These are phyloP conservation scores for Starmerella cellae DNA, from an alignment of 805 yeast species.

Conservation along the genomic window DNA sequence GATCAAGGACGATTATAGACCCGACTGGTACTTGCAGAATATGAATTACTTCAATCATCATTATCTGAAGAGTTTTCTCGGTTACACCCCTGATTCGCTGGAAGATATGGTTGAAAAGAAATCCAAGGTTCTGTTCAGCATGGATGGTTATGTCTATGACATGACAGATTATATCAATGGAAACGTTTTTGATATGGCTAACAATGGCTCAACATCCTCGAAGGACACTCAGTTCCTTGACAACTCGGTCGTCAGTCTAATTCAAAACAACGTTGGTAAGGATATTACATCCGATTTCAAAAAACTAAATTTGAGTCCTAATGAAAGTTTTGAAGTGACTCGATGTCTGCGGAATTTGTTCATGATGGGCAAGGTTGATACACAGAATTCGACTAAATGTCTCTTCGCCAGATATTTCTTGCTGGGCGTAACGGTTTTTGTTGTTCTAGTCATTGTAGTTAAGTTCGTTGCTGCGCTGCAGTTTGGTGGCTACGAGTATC, in stretches of 20 bases:
- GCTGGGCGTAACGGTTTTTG: constrained; percentile 30
- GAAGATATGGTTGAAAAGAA: constrained; percentile 21
- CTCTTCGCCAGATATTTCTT: constrained; percentile 33
- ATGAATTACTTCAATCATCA: constrained; percentile 28
- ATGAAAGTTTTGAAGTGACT: constrained; percentile 21
- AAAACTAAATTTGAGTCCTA: constrained; percentile 21
- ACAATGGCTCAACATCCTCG: not conserved
- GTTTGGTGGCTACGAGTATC: constrained; percentile 26
- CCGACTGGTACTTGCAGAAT: constrained; percentile 33
- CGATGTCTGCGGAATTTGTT: constrained; percentile 31
- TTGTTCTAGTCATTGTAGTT: constrained; percentile 27
- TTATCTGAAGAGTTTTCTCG: constrained; percentile 29
- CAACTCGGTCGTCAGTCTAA: constrained; percentile 23
- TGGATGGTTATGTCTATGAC: constrained; percentile 31
- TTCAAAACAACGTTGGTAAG: constrained; percentile 28
- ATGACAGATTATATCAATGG: constrained; percentile 29
- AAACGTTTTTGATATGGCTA: constrained; percentile 23
- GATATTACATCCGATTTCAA: constrained; percentile 27
- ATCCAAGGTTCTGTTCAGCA: constrained; percentile 23
- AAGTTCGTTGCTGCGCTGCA: constrained; percentile 34
- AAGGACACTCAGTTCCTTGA: constrained; percentile 27
- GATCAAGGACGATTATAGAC: constrained; percentile 29
- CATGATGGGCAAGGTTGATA: constrained; percentile 31
- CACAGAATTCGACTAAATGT: constrained; percentile 30
- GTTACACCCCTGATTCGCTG: constrained; percentile 27